Conservation (phyloP, 768 basidiomycete species). For the Pleurotus eryngii region DNA sequence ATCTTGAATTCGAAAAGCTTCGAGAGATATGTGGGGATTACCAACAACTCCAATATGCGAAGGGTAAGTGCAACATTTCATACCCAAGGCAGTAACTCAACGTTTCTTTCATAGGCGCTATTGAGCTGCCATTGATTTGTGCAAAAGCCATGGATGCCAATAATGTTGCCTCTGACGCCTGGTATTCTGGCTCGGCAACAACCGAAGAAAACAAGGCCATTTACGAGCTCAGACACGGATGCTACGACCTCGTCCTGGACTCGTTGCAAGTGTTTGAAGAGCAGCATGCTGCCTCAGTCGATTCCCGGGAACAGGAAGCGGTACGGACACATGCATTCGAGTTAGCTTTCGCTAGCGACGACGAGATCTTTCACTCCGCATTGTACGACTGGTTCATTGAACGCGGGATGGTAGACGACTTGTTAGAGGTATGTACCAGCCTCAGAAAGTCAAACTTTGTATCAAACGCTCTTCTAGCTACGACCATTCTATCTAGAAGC, state of each 20-base stretch:
- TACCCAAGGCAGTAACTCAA: background rate
- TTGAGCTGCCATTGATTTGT: conserved; percentile 82
- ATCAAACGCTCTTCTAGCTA: conserved; percentile 44
- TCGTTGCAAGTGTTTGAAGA: conserved; percentile 80
- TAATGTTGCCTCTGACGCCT: conserved; percentile 72
- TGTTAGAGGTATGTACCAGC: conserved; percentile 71
- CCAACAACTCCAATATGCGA: conserved; percentile 76
- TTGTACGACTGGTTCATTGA: conserved; percentile 93
- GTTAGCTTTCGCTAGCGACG: conserved; percentile 78
- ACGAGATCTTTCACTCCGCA: conserved; percentile 91
- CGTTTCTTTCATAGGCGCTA: conserved; percentile 51
- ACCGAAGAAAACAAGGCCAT: conserved; percentile 57
- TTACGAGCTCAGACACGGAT: conserved; percentile 61
- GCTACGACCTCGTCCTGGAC: conserved; percentile 83
- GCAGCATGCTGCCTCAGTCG: conserved; percentile 26
- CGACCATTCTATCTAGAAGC: conserved; percentile 85
- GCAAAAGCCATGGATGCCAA: conserved; percentile 77
- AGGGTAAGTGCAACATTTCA: conserved; percentile 43
- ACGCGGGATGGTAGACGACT: conserved; percentile 77
- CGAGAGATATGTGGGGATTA: conserved; percentile 89
- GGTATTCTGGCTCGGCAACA: conserved; percentile 55
- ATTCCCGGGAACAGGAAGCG: conserved; percentile 51
- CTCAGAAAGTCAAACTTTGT: background rate
- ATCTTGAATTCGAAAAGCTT: conserved; percentile 79
- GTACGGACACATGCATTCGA: conserved; percentile 85